These are phyloP conservation scores for Bertia moriformis DNA, from an alignment of 2,329 filamentous ascomycete species.

Conservation along the genomic window DNA sequence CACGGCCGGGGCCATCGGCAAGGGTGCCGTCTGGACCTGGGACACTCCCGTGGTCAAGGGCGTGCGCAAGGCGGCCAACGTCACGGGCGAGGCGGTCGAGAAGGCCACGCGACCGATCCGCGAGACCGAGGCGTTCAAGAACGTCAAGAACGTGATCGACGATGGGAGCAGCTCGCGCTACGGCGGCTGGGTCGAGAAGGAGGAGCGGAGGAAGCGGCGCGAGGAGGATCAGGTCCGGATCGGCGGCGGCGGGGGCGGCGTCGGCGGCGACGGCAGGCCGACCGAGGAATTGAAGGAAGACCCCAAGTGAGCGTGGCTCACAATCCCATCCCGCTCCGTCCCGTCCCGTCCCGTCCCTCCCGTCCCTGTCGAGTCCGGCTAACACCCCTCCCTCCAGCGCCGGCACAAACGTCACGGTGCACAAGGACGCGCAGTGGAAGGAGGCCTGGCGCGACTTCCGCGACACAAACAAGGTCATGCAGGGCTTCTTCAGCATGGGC, in stretches of 20 bases:
- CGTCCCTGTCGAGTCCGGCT: constrained; percentile 1
- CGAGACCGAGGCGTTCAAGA: constrained; percentile 87
- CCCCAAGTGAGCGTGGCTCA: constrained; percentile 56
- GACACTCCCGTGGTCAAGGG: constrained; percentile 88
- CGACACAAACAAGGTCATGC: constrained; percentile 76
- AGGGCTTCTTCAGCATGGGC: constrained; percentile 75
- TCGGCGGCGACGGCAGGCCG: constrained; percentile 30
- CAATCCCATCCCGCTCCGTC: too few species aligned
- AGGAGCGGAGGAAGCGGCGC: constrained; percentile 64
- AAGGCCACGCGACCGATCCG: constrained; percentile 89
- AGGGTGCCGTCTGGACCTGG: constrained; percentile 93
- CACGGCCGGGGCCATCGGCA: constrained; percentile 75
- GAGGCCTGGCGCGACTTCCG: constrained; percentile 96
- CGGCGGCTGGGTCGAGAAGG: constrained; percentile 91
- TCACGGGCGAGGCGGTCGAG: constrained; percentile 75
- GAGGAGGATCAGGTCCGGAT: too few species aligned
- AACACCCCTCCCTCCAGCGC: constrained; percentile 38
- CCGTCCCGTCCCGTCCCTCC: too few species aligned
- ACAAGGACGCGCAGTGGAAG: constrained; percentile 96
- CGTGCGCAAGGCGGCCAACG: constrained; percentile 70
- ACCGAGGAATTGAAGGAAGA: constrained; percentile 70
- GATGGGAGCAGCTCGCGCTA: constrained; percentile 93
- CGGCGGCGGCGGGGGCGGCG: constrained; percentile 38
- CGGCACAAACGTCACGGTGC: constrained; percentile 82
- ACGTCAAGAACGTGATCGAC: constrained; percentile 89